Percentiles rank a stretch among this genome's conserved stretches.
phyloP scores from a whole-genome alignment of 805 yeast species.

The Sungouiella blattae region DNA sequence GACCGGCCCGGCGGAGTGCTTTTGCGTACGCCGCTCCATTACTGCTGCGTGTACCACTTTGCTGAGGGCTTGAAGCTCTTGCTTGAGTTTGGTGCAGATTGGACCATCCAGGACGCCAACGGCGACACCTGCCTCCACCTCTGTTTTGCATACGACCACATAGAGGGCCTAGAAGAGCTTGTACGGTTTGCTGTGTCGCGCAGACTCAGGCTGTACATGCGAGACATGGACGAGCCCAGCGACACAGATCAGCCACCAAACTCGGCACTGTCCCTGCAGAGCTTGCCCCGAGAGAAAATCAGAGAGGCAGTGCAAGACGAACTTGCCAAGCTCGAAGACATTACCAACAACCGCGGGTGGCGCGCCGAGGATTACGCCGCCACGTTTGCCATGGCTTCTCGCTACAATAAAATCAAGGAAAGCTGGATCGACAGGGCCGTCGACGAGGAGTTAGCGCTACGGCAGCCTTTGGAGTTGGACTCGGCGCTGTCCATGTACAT shows the following conservation, averaged over 20 bases:
- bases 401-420: conserved; percentile 15
- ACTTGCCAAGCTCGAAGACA: conserved; percentile 22
- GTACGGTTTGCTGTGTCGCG: conserved; percentile 7
- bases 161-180: conserved; percentile 42
- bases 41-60: conserved; percentile 58
- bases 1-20: conserved; percentile 52
- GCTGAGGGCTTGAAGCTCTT: conserved; percentile 62
- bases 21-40: conserved; percentile 60
- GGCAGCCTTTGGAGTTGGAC: too few relatives aligned
- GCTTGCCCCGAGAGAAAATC: not conserved
- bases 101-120: conserved; percentile 23
- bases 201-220: not conserved
- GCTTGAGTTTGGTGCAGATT: conserved; percentile 66
- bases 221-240: not conserved
- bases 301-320: not conserved
- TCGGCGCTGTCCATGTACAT: too few relatives aligned
- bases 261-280: conserved; percentile 6
- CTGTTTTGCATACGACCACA: conserved; percentile 59
- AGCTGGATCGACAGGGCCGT: conserved; percentile 10
- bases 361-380: conserved; percentile 29
- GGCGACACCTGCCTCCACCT: conserved; percentile 39
- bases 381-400: conserved; percentile 23
- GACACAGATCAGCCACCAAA: not conserved
- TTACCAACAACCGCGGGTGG: conserved; percentile 60
- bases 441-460: conserved; percentile 6